phyloP scores from a whole-genome alignment of 768 basidiomycete species.

The Kwoniella sp. region DNA sequence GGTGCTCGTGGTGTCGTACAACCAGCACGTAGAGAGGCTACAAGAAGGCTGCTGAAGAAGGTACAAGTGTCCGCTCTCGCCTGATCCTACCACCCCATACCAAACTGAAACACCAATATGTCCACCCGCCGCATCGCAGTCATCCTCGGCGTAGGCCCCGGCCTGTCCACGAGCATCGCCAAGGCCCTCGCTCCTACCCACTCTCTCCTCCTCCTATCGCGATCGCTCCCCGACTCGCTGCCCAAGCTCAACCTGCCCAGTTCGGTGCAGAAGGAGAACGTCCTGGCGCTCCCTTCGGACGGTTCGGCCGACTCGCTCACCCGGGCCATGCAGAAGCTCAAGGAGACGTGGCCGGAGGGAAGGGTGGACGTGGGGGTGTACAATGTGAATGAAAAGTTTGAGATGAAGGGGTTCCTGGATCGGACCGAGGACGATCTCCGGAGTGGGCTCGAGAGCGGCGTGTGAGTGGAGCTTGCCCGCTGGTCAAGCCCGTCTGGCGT shows the following conservation, averaged over 20 bases:
- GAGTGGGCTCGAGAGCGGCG: constrained; percentile 20
- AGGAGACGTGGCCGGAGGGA: constrained; percentile 34
- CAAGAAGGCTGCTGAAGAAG: too few relatives aligned
- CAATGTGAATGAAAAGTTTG: constrained; percentile 31
- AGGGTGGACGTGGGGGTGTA: constrained; percentile 40
- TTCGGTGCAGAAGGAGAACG: constrained; percentile 14
- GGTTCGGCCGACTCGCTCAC: constrained; percentile 23
- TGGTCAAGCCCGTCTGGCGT: not conserved
- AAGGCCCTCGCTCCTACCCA: constrained; percentile 37
- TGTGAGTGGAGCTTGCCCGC: constrained; percentile 22
- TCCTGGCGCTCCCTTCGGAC: constrained; percentile 30
- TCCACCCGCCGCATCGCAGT: constrained; percentile 19
- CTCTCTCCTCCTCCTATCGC: constrained; percentile 41
- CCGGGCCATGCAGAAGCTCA: constrained; percentile 27
- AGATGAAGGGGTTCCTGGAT: constrained; percentile 35
- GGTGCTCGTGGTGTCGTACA: too few relatives aligned
- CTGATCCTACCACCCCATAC: too few relatives aligned
- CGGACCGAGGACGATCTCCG: constrained; percentile 27
- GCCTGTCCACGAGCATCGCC: constrained; percentile 21
- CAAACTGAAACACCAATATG: too few relatives aligned
- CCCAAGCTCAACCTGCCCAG: constrained; percentile 25
- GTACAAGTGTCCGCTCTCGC: too few relatives aligned
- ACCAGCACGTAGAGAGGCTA: too few relatives aligned
- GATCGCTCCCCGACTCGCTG: constrained; percentile 29
- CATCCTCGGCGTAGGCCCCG: constrained; percentile 31